Evolutionary conservation across 2,329 filamentous ascomycete species (phyloP).

Genomic region (Cadophora malorum): DNA sequence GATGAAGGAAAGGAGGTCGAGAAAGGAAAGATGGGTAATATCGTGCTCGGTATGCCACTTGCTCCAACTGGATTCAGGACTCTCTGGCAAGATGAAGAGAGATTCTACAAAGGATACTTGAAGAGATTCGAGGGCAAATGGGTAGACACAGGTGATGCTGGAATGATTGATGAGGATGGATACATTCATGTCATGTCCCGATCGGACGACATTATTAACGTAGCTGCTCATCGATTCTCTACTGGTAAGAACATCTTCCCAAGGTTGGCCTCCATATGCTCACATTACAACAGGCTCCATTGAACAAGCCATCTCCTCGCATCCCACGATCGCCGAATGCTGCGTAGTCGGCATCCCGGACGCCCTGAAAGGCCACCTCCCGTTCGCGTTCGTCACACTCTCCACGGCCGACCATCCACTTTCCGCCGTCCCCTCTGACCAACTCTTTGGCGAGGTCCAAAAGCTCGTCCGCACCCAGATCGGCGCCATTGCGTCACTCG

Average conservation of each 20-base stretch:
- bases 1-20: constrained; percentile 76
- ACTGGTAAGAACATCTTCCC: constrained; percentile 64
- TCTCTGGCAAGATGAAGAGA: constrained; percentile 83
- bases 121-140: constrained; percentile 81
- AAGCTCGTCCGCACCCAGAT: constrained; percentile 78
- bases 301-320: constrained; percentile 87
- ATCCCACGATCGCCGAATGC: constrained; percentile 80
- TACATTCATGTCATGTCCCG: constrained; percentile 70
- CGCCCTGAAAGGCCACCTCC: constrained; percentile 84
- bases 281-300: constrained; percentile 68
- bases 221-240: constrained; percentile 90
- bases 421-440: constrained; percentile 56
- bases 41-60: constrained; percentile 82
- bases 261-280: constrained; percentile 6
- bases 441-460: constrained; percentile 69
- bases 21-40: constrained; percentile 85
- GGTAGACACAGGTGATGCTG: constrained; percentile 91
- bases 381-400: constrained; percentile 85
- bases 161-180: constrained; percentile 79
- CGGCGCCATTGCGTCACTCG: constrained; percentile 83
- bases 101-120: constrained; percentile 86
- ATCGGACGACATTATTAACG: constrained; percentile 88
- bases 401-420: constrained; percentile 56
- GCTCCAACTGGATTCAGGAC: constrained; percentile 87
- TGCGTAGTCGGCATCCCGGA: constrained; percentile 89